A percentile compares a stretch with the other conserved stretches of the same genome.
Evolutionary conservation across 805 yeast genomes (phyloP).

Genomic region (Ogataea siamensis): DNA sequence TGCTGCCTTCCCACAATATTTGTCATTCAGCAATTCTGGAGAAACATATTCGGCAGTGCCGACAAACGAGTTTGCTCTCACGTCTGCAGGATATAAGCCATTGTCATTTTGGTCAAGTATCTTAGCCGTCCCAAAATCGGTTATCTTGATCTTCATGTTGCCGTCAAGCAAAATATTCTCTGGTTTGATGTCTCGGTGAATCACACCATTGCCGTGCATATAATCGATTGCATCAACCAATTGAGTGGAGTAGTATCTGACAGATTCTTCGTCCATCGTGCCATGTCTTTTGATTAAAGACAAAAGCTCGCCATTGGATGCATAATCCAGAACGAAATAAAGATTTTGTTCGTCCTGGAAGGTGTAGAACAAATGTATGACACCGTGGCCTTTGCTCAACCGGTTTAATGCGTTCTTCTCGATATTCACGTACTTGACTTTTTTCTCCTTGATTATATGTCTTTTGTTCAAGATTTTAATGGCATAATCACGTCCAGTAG

Average conservation of each 20-base stretch:
- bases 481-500: conserved; percentile 64
- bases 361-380: conserved; percentile 69
- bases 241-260: conserved; percentile 69
- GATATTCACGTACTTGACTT: conserved; percentile 79
- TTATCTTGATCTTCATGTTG: conserved; percentile 60
- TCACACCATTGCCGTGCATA: conserved; percentile 72
- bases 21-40: conserved; percentile 74
- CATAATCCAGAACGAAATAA: conserved; percentile 75
- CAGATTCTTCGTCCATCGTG: conserved; percentile 67
- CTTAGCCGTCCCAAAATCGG: conserved; percentile 86
- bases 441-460: conserved; percentile 76
- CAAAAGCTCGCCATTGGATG: conserved; percentile 74
- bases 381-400: conserved; percentile 57
- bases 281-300: conserved; percentile 65
- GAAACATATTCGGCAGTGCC: conserved; percentile 86
- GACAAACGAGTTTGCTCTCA: conserved; percentile 75
- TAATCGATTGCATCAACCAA: conserved; percentile 68
- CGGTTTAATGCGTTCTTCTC: conserved; percentile 79
- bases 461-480: conserved; percentile 73
- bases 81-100: conserved; percentile 62
- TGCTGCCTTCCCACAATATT: conserved; percentile 60
- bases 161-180: conserved; percentile 71
- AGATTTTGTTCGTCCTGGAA: conserved; percentile 74
- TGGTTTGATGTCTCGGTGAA: conserved; percentile 82
- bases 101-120: conserved; percentile 52